These are phyloP conservation scores for Posidonia australis DNA, from an alignment of 106 monocot genomes.

Conservation along the genomic window DNA sequence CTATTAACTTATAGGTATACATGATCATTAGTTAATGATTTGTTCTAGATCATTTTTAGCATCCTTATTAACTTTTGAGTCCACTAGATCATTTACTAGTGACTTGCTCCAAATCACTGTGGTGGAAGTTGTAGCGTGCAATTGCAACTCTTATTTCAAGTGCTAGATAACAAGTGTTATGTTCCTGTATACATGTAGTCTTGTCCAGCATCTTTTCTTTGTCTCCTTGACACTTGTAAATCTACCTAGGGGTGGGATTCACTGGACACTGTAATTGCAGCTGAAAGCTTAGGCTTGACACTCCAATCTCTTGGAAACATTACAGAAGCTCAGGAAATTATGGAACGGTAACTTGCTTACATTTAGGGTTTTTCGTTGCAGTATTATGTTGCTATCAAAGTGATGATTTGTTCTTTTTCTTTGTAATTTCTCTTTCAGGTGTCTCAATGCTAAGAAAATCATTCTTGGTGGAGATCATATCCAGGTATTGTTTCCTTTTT, in stretches of 20 bases:
- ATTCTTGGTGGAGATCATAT: constrained; percentile 57
- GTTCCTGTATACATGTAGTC: not conserved
- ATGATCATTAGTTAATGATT: too few species aligned
- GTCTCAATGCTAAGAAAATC: constrained; percentile 48
- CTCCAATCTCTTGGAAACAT: constrained; percentile 64
- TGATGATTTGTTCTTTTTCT: constrained; percentile 6
- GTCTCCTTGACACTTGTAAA: not conserved
- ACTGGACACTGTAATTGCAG: constrained; percentile 60
- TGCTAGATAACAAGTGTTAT: not conserved
- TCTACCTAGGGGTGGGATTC: constrained; percentile 70
- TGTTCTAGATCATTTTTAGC: too few species aligned
- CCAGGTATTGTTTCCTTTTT: constrained; percentile 34
- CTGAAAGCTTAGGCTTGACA: constrained; percentile 66
- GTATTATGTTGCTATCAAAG: not conserved
- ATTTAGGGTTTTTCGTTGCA: constrained; percentile 3
- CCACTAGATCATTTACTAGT: too few species aligned
- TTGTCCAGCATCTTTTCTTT: not conserved
- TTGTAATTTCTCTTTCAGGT: constrained; percentile 33
- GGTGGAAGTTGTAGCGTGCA: too few species aligned
- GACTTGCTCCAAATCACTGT: too few species aligned
- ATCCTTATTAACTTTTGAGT: too few species aligned
- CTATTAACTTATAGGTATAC: too few species aligned
- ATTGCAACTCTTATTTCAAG: too few species aligned
- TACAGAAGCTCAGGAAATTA: constrained; percentile 57
- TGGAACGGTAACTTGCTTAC: constrained; percentile 40